phyloP scores from a whole-genome alignment of 345 rosid genomes.

The Euphorbia lathyris region DNA sequence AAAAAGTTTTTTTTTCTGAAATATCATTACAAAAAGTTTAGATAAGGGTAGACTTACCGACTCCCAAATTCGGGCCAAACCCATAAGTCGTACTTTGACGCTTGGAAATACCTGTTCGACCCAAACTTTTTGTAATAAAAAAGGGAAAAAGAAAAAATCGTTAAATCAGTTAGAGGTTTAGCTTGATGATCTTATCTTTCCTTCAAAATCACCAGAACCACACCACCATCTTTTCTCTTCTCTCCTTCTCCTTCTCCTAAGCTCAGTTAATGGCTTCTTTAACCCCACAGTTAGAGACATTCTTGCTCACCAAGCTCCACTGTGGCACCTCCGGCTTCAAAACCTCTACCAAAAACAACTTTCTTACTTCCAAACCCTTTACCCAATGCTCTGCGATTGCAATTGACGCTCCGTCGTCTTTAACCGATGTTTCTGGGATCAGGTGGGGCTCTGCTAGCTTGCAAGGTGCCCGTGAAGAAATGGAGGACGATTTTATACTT shows the following conservation, averaged over 20 bases:
- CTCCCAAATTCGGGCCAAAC: too few species aligned
- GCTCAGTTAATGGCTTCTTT: slow-evolving; percentile 55
- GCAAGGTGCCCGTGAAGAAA: slow-evolving; percentile 87
- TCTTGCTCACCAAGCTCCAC: slow-evolving; percentile 37
- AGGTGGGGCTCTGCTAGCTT: slow-evolving; percentile 70
- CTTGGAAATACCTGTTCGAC: too few species aligned
- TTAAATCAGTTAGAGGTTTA: slow-evolving; percentile 43
- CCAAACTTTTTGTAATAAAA: too few species aligned
- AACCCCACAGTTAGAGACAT: slow-evolving; percentile 56
- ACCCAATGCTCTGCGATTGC: slow-evolving; percentile 74
- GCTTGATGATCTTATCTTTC: slow-evolving; percentile 41
- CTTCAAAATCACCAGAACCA: slow-evolving; percentile 8
- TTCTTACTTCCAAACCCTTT: slow-evolving; percentile 21
- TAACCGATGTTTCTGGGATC: slow-evolving; percentile 51
- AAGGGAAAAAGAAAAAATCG: too few species aligned
- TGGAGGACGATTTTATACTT: slow-evolving; percentile 74
- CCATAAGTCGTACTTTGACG: too few species aligned
- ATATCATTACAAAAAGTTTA: too few species aligned
- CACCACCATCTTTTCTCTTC: slow-evolving; percentile 3
- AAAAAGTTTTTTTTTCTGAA: too few species aligned
- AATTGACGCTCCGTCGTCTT: slow-evolving; percentile 69
- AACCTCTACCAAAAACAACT: slow-evolving; percentile 7
- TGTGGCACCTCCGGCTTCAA: slow-evolving; percentile 13
- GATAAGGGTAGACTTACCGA: too few species aligned
- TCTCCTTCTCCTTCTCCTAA: slow-evolving; percentile 18